Conservation (phyloP, 352 stramenopile genomes). For the Halophytophthora polymorphica region DNA sequence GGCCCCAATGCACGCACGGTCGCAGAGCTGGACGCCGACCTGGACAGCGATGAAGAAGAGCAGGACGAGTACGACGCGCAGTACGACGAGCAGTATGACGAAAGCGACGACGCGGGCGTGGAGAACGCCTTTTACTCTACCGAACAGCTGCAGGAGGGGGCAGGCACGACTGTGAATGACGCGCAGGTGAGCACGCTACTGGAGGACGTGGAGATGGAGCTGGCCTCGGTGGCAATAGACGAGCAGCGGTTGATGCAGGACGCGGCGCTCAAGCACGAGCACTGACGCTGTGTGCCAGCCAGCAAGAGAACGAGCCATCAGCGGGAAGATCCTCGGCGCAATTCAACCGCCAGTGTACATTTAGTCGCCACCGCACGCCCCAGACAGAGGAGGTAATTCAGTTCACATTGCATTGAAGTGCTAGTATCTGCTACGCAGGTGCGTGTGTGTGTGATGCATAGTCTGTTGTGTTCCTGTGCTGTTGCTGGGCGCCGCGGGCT, state of each 20-base stretch:
- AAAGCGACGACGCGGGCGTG: conserved; percentile 17
- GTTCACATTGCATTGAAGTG: too few relatives aligned
- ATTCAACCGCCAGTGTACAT: too few relatives aligned
- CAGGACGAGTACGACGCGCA: conserved; percentile 29
- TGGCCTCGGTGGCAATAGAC: conserved; percentile 53
- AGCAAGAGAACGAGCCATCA: too few relatives aligned
- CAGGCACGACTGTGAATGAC: conserved; percentile 32
- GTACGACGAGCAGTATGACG: conserved; percentile 22
- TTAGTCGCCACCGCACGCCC: too few relatives aligned
- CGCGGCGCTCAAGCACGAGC: conserved; percentile 15
- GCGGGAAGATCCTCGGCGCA: too few relatives aligned
- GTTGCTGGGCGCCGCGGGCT: conserved; percentile 1
- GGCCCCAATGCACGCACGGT: conserved; percentile 62
- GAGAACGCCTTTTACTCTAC: conserved; percentile 41
- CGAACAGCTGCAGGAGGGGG: conserved; percentile 6
- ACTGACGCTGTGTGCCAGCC: too few relatives aligned
- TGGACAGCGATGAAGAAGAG: conserved; percentile 37
- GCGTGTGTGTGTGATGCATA: neutral
- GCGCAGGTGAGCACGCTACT: conserved; percentile 40
- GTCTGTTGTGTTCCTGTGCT: conserved; percentile 2
- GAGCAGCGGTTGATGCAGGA: conserved; percentile 29
- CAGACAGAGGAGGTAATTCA: too few relatives aligned
- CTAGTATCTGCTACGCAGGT: too few relatives aligned
- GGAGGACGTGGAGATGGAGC: conserved; percentile 72
- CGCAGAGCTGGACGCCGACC: conserved; percentile 44